Evolutionary conservation across 805 yeast species (phyloP), one percentile per base, ranked within the genome.

Genomic region (Phaffomyces opuntiae): DNA sequence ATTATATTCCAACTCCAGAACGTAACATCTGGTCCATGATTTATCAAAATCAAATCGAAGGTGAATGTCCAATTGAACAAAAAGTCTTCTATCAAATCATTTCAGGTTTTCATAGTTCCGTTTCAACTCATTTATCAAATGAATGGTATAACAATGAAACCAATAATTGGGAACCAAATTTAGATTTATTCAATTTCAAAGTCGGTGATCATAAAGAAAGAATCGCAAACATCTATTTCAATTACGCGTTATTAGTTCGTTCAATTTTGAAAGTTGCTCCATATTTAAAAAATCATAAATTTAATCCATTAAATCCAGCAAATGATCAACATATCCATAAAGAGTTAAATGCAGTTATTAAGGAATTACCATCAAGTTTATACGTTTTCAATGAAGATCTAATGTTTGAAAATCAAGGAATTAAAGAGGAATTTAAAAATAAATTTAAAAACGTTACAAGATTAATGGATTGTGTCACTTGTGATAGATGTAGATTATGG

Each of bases 401-500:
- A 49, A 58, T 75, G 51, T 70, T 80, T 63, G 59, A 73, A 48
- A 75, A 73, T 37, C 72, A 74, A 34, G 56, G 62, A n/a, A 73
- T 91, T 47, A 93, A 93, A 57, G 82, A 83, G 51, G 98, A 93
- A 56, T 90, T 93, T 68, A 77, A 91, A 50, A 66, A 76, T 35
- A 82, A 95, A 43, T 95, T 93, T 64, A 82, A 80, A 59, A 93
- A 93, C 61, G 95, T 93, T 24, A 82, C 95, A 19, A 83, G 87
- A 42, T 80, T 93, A 38, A 93, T 93, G 97, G 96, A 91, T 64
- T 93, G 99, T 69, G 98, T 93, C 36, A 97, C 96, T 35, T 93
- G 99, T 70, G 99, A 93, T 62, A 75, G 97, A 61, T 93, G 99
- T 65, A 78, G 97, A 58, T 72, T 93, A 66, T 93, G 99, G 99